Evolutionary conservation across 129 eudicot genomes (phyloP), one percentile per base, ranked within the genome.

Genomic region (carrot (Daucus carota)): DNA sequence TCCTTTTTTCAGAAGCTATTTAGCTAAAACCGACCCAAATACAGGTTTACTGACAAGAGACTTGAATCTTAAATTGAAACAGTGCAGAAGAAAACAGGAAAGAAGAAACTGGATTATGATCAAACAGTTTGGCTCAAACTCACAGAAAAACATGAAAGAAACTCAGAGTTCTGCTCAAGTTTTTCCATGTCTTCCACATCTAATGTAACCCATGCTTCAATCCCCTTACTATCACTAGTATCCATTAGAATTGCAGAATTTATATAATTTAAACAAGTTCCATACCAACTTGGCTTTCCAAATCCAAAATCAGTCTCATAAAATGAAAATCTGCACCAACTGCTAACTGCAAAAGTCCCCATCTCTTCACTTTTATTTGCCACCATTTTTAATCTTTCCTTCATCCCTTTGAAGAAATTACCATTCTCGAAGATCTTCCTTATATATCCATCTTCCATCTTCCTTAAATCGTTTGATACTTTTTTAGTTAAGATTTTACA

Each of bases 311-410:
- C 75, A n/a, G 15, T 44, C 36, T 44, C 75, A 28, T 41, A 43
- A n/a, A 75, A 75, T 18, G 78, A 71, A 75, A 75, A 75, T 75
- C 78, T 57, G 43, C 71, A 75, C 38, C 46, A 75, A 57, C 78
- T 75, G 14, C 78, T 59, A 4, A 62, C 65, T 36, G 34, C 34
- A 4, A 59, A 62, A n/a, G 15, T 41, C n/a, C 70, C 70, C 8
- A 40, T 29, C 42, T 62, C 78, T 33, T 32, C 47, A 38, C 71
- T 22, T 52, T 40, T 68, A 68, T 34, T 16, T 40, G 22, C 13
- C 0, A 12, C 29, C 48, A 60, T 5, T n/a, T 40, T 62, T 0
- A 75, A n/a, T 38, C 46, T 43, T 34, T 75, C 43, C n/a, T 24
- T 34, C 11, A 75, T 5, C 0, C 12, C n/a, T 42, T 75, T 59